Percentiles rank a stretch among this genome's conserved stretches.
phyloP scores from a whole-genome alignment of 768 basidiomycete species.

The Termitomyces sp. region DNA sequence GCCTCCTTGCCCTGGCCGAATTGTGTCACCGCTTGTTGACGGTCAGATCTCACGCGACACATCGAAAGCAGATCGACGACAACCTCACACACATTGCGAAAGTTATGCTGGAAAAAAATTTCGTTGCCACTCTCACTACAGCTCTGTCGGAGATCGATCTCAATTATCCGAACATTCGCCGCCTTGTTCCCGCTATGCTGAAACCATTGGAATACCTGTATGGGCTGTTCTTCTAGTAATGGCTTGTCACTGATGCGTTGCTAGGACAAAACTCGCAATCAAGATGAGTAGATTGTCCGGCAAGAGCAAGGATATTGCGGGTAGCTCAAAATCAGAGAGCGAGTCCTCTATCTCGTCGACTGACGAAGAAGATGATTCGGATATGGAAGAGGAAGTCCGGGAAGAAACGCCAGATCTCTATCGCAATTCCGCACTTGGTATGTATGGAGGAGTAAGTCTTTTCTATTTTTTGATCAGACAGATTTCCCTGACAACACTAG shows the following conservation, averaged over 20 bases:
- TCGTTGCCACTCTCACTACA: conserved; percentile 81
- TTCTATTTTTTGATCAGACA: not conserved
- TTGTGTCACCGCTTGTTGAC: conserved; percentile 84
- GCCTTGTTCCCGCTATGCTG: conserved; percentile 80
- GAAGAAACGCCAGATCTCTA: conserved; percentile 92
- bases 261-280: conserved; percentile 92
- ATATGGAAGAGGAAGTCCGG: conserved; percentile 45
- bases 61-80: conserved; percentile 60
- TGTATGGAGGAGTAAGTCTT: conserved; percentile 81
- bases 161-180: conserved; percentile 88
- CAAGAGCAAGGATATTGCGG: conserved; percentile 53
- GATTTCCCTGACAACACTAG: conserved; percentile 30
- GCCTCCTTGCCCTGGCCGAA: conserved; percentile 80
- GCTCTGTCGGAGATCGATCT: conserved; percentile 91
- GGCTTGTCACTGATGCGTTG: conserved; percentile 6
- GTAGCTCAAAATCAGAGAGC: conserved; percentile 39
- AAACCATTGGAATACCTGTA: conserved; percentile 88
- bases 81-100: conserved; percentile 91
- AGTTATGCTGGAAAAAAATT: conserved; percentile 98
- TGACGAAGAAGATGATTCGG: conserved; percentile 59
- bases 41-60: conserved; percentile 58
- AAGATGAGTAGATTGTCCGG: conserved; percentile 86
- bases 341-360: conserved; percentile 46
- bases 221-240: conserved; percentile 20
- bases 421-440: conserved; percentile 92